Percentiles rank a stretch among this genome's conserved stretches.
Evolutionary conservation across 108 stramenopile species (phyloP).

Genomic region (Fragilariopsis cylindrus): DNA sequence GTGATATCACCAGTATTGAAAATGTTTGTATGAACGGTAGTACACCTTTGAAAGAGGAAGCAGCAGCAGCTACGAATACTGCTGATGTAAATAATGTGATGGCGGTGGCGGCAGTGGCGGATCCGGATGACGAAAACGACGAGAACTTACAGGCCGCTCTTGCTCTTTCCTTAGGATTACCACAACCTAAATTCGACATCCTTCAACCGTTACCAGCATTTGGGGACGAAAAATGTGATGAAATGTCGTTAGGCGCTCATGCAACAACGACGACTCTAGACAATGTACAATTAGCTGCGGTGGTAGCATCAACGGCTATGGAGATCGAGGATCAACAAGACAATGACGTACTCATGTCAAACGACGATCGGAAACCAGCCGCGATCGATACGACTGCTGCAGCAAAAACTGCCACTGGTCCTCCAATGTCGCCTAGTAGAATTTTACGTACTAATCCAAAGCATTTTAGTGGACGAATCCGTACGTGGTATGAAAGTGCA

Average conservation of each 20-base stretch:
- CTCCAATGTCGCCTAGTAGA: neutral
- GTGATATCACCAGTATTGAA: no score
- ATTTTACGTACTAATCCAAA: neutral
- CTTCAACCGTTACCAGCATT: neutral
- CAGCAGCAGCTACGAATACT: no score
- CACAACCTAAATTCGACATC: neutral
- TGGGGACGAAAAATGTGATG: neutral
- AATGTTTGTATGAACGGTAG: no score
- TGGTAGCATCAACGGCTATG: conserved; percentile 8
- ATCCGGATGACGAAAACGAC: conserved; percentile 9
- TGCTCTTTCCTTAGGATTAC: conserved; percentile 29
- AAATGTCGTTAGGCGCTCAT: neutral
- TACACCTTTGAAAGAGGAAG: no score
- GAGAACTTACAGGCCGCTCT: conserved; percentile 44
- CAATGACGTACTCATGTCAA: neutral
- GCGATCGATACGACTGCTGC: neutral
- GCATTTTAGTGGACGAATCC: conserved; percentile 7
- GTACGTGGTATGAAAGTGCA: conserved; percentile 11
- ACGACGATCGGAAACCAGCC: conserved; percentile 3
- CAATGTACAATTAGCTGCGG: neutral
- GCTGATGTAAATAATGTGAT: no score
- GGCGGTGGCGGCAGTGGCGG: neutral
- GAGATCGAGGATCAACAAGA: neutral
- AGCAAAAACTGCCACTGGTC: neutral
- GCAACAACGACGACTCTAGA: neutral